phyloP scores from a whole-genome alignment of 768 basidiomycete genomes.

The Candolleomyces aberdarensis region DNA sequence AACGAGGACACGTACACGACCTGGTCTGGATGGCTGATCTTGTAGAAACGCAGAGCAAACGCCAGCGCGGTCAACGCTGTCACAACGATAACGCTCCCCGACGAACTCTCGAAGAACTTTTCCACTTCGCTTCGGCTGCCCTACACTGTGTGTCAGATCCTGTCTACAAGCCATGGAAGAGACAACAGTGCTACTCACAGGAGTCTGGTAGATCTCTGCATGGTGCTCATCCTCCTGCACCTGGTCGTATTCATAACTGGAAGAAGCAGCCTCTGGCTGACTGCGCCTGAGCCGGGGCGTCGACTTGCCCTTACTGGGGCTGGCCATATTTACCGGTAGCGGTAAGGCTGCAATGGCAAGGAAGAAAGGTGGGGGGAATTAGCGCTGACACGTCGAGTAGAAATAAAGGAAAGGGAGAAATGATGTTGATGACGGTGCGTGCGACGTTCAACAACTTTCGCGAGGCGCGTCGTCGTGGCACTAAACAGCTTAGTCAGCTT shows the following conservation, averaged over 20 bases:
- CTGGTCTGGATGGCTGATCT: conserved; percentile 92
- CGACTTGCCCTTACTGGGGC: conserved; percentile 25
- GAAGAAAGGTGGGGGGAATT: conserved; percentile 6
- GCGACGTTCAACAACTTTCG: neutral
- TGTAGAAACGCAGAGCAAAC: conserved; percentile 86
- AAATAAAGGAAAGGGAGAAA: neutral
- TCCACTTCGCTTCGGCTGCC: conserved; percentile 59
- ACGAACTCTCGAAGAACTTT: conserved; percentile 55
- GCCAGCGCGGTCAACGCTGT: conserved; percentile 67
- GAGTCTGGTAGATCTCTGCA: conserved; percentile 44
- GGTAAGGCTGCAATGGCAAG: conserved; percentile 12
- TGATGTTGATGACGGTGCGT: conserved; percentile 1
- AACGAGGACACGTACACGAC: conserved; percentile 67
- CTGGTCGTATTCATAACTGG: conserved; percentile 21
- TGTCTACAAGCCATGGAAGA: neutral
- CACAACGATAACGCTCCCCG: conserved; percentile 62
- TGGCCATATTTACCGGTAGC: conserved; percentile 25
- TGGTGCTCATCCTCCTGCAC: conserved; percentile 54
- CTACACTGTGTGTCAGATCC: conserved; percentile 23
- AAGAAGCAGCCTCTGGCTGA: conserved; percentile 13
- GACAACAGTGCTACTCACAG: conserved; percentile 31
- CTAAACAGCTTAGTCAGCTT: neutral
- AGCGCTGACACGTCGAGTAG: conserved; percentile 5
- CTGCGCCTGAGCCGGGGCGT: conserved; percentile 18
- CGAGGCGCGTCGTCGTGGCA: neutral